A percentile compares a stretch with the other conserved stretches of the same genome.
phyloP scores from a whole-genome alignment of 352 stramenopile genomes.

The Pythium grandisporangium region DNA sequence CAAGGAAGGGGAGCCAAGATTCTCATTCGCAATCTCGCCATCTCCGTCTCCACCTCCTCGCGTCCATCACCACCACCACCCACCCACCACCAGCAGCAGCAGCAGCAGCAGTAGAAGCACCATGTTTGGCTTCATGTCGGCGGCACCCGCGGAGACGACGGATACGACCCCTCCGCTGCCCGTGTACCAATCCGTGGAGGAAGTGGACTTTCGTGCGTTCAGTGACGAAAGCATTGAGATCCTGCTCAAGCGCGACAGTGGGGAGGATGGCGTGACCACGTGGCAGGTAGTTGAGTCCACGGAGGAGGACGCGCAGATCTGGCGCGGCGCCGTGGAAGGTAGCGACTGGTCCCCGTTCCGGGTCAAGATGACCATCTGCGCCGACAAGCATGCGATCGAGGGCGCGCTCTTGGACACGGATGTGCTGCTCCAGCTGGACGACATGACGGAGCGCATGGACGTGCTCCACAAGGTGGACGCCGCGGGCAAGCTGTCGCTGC shows the following conservation, averaged over 20 bases:
- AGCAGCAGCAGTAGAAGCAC: too few species aligned
- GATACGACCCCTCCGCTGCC: conserved; percentile 17
- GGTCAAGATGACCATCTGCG: conserved; percentile 37
- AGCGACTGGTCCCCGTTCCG: conserved; percentile 68
- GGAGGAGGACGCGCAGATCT: conserved; percentile 35
- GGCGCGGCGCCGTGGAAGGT: conserved; percentile 49
- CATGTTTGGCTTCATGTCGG: conserved; percentile 13
- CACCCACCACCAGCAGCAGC: not conserved
- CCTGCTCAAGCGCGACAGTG: conserved; percentile 48
- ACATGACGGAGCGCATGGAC: conserved; percentile 65
- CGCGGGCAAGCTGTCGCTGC: conserved; percentile 47
- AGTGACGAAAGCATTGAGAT: conserved; percentile 59
- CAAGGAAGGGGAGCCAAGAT: not conserved
- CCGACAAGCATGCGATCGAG: conserved; percentile 45
- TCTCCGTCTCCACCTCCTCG: not conserved
- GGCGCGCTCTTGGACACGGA: conserved; percentile 47
- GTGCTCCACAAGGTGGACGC: conserved; percentile 45
- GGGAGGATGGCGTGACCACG: conserved; percentile 51
- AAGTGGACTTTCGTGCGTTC: conserved; percentile 51
- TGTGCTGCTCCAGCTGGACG: conserved; percentile 62
- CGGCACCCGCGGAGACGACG: too few species aligned
- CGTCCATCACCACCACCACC: not conserved
- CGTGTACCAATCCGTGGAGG: conserved; percentile 29
- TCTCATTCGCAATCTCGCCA: not conserved
- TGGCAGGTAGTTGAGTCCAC: conserved; percentile 69